Evolutionary conservation across 805 yeast species (phyloP), one percentile per base, ranked within the genome.

Genomic region (Ogataea paradorogensis): DNA sequence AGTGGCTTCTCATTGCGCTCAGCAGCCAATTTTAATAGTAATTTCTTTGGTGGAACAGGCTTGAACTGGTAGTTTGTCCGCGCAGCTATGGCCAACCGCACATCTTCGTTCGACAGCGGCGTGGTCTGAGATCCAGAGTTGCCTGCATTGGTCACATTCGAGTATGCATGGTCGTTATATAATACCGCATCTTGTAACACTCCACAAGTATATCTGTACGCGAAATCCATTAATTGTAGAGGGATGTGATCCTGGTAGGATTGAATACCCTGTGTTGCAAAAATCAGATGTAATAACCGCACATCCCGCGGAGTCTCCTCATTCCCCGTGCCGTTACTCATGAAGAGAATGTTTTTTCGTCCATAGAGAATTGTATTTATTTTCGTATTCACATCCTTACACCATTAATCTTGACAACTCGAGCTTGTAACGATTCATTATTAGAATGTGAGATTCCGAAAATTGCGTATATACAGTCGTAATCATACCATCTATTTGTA

Each of bases 231-330:
- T 42, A 93, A 70, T 61, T 93, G 98, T 16, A 95, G 63, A 0
- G 98, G 96, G 3, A 93, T 98, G 42, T 89, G 95, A 57, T 93
- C 98, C 60, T 93, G 96, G 63, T 91, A 93, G 44, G 84, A 78
- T 42, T 84, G 86, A 20, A 93, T 85, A 1, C 95, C 90, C 65
- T 91, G 95, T 0, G 97, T 84, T 11, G 98, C 98, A 55, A 93
- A 76, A 24, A 93, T 83, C 59, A 93, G 69, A 59, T 91, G 97
- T 33, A 93, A 67, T 45, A 95, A 73, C 44, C 97, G 74, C 30
- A 91, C 97, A 61, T 93, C 99, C 44, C 98, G 69, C 2, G 99
- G 99, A 9, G 75, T 72, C 11, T 70, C 67, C 25, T 40, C 37
- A 38, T 25, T 26, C 35, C 27, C 27, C 27, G 29, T 23, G 25